These are phyloP conservation scores for Ceratocystis lukuohia DNA, from an alignment of 2,329 filamentous ascomycete species.

Conservation along the genomic window DNA sequence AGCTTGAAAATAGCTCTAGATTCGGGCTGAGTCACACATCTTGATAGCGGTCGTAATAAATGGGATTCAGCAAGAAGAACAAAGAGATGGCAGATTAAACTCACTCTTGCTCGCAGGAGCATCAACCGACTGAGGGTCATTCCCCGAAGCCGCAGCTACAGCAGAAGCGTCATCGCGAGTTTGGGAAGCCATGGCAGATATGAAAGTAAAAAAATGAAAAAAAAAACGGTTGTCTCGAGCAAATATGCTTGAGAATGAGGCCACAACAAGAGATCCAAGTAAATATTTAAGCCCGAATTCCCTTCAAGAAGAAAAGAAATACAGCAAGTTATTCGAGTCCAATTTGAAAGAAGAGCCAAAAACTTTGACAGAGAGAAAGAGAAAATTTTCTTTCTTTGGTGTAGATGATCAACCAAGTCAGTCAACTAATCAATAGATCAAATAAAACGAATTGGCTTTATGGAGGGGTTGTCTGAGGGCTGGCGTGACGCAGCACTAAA, in stretches of 20 bases:
- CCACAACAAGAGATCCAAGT: not conserved
- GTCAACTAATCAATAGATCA: not conserved
- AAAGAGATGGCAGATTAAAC: not conserved
- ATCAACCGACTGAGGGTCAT: not conserved
- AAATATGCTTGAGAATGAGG: not conserved
- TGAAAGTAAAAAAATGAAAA: not conserved
- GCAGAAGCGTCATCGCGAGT: constrained; percentile 8
- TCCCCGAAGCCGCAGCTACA: not conserved
- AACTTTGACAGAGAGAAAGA: not conserved
- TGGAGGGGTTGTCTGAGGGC: constrained; percentile 7
- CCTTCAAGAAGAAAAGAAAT: not conserved
- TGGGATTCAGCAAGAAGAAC: not conserved
- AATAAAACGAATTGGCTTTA: not conserved
- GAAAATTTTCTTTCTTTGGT: not conserved
- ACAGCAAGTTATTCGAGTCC: not conserved
- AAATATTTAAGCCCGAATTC: not conserved
- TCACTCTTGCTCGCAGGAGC: constrained; percentile 11
- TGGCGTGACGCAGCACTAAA: constrained; percentile 8
- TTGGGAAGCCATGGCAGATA: constrained; percentile 2
- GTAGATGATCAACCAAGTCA: not conserved
- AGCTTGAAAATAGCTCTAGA: not conserved
- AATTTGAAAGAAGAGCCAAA: not conserved
- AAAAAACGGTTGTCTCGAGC: not conserved
- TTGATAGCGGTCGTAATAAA: not conserved
- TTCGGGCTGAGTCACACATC: not conserved